A percentile compares a stretch with the other conserved stretches of the same genome.
Evolutionary conservation across 768 basidiomycete species (phyloP).

Genomic region (Rhodotorula kratochvilovae): DNA sequence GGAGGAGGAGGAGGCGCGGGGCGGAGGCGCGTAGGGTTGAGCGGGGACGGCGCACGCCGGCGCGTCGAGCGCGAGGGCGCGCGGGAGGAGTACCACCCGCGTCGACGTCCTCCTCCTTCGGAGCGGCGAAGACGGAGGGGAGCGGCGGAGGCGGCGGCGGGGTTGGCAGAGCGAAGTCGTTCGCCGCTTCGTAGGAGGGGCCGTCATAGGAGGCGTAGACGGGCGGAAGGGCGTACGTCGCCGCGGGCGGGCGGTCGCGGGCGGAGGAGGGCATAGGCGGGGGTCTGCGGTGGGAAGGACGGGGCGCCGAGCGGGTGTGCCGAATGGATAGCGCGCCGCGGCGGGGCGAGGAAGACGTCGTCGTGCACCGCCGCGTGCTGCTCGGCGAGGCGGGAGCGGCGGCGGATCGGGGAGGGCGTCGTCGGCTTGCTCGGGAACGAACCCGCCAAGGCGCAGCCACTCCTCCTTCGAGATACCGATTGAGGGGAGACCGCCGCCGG

Average conservation of each 20-base stretch:
- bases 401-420: background rate
- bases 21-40: background rate
- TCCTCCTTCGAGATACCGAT: slow-evolving; percentile 27
- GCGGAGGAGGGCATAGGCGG: background rate
- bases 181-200: too few relatives aligned
- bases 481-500: background rate
- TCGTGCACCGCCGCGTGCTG: background rate
- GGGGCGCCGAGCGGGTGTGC: background rate
- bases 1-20: background rate
- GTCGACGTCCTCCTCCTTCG: background rate
- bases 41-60: background rate
- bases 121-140: background rate
- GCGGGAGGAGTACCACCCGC: background rate
- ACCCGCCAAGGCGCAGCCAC: slow-evolving; percentile 29
- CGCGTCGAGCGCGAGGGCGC: background rate
- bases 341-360: background rate
- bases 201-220: background rate
- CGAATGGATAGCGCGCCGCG: too few relatives aligned
- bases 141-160: background rate
- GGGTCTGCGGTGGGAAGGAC: background rate
- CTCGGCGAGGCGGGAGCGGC: background rate
- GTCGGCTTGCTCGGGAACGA: background rate
- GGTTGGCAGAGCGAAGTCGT: too few relatives aligned
- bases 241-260: background rate
- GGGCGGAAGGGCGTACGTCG: background rate